Conservation (phyloP, 306 rosid genomes). For the Gillenia trifoliata region DNA sequence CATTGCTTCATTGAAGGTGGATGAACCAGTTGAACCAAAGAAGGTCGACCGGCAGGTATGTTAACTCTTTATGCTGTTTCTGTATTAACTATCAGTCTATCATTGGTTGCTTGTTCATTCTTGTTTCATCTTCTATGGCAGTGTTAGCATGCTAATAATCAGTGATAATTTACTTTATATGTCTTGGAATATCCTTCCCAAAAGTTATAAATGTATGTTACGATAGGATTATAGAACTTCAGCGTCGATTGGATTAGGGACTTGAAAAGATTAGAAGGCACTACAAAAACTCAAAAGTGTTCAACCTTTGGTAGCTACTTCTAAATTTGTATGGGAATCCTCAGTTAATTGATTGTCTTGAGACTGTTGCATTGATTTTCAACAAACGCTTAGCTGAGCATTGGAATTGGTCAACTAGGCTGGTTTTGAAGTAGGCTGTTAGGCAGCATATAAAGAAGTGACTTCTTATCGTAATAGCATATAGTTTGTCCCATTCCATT, state of each 20-base stretch:
- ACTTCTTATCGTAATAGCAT: background rate
- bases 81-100: background rate
- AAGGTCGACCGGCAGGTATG: constrained; percentile 77
- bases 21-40: constrained; percentile 38
- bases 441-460: background rate
- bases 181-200: background rate
- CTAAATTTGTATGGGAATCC: background rate
- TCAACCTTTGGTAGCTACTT: background rate
- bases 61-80: background rate
- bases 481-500: background rate
- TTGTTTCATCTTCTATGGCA: background rate
- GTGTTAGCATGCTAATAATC: background rate
- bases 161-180: background rate
- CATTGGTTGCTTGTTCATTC: background rate
- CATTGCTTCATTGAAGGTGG: constrained; percentile 21
- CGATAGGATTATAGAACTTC: background rate
- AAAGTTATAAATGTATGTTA: background rate
- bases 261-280: background rate
- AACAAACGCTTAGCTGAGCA: background rate
- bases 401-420: background rate
- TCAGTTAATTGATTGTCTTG: background rate
- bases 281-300: background rate
- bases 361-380: background rate
- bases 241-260: background rate
- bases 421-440: background rate